phyloP scores from a whole-genome alignment of 2,329 filamentous ascomycete species.

The Colletotrichum ledebouriae region DNA sequence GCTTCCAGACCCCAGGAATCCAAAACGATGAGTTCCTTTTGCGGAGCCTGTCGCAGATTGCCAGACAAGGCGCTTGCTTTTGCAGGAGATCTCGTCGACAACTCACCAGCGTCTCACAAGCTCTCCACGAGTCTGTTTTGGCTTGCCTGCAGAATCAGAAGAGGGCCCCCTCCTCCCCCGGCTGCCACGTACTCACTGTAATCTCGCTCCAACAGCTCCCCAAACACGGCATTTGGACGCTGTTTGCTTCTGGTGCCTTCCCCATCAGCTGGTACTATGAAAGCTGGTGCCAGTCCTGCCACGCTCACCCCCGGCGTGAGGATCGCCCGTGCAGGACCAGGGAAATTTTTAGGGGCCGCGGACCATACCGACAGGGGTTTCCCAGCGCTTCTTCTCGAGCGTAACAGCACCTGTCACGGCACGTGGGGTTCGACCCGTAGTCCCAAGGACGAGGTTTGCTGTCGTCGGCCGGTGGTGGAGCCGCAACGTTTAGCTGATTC shows the following conservation, averaged over 20 bases:
- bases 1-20: constrained; percentile 6
- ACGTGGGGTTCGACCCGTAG: constrained; percentile 35
- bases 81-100: constrained; percentile 15
- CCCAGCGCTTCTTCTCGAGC: neutral
- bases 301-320: neutral
- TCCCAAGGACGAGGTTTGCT: constrained; percentile 20
- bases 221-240: constrained; percentile 10
- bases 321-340: constrained; percentile 35
- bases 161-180: neutral
- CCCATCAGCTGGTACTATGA: neutral
- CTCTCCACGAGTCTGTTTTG: constrained; percentile 29
- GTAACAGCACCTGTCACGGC: constrained; percentile 29
- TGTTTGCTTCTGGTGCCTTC: neutral
- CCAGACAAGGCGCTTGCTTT: constrained; percentile 1
- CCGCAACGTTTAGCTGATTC: constrained; percentile 22
- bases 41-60: constrained; percentile 11
- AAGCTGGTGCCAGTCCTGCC: constrained; percentile 1
- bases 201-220: constrained; percentile 28
- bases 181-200: constrained; percentile 16
- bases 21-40: constrained; percentile 18
- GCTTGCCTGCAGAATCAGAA: constrained; percentile 6
- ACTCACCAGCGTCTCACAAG: constrained; percentile 25
- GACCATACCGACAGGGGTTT: constrained; percentile 22
- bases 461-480: constrained; percentile 8
- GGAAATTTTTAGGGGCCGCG: constrained; percentile 5